Percentiles rank a stretch among this genome's conserved stretches.
phyloP scores from a whole-genome alignment of 371 early-diverging fungal species.

The Sporodiniella umbellata region DNA sequence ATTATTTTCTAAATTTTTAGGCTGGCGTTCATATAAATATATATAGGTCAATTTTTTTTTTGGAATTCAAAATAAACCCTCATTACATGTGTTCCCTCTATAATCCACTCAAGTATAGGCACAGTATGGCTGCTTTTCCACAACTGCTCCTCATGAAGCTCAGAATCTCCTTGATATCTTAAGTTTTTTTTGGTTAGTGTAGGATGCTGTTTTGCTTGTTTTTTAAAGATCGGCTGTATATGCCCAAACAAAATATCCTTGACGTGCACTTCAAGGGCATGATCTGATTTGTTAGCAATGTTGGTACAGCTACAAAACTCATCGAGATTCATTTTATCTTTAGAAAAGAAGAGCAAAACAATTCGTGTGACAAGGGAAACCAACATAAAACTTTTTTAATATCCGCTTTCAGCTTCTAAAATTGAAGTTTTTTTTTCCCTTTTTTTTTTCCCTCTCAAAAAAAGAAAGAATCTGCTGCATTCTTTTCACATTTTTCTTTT shows the following conservation, averaged over 20 bases:
- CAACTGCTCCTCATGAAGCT: conserved; percentile 21
- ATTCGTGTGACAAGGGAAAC: not conserved
- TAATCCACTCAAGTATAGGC: conserved; percentile 22
- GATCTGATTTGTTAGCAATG: conserved; percentile 7
- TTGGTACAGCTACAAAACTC: conserved; percentile 3
- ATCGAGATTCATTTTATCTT: not conserved
- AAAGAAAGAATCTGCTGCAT: not conserved
- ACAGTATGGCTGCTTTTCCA: conserved; percentile 25
- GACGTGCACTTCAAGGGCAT: conserved; percentile 12
- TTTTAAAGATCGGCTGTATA: conserved; percentile 18
- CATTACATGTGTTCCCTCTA: conserved; percentile 23
- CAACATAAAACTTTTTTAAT: not conserved
- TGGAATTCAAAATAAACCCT: too few species aligned
- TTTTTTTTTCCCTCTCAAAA: not conserved
- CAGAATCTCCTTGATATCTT: conserved; percentile 15
- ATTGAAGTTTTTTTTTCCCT: not conserved
- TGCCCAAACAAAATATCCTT: conserved; percentile 10
- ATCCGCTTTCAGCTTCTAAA: not conserved
- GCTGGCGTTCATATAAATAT: too few species aligned
- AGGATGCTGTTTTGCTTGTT: conserved; percentile 13
- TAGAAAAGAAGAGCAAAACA: not conserved
- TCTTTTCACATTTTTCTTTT: not conserved
- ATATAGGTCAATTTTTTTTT: too few species aligned
- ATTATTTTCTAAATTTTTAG: conserved; percentile 11
- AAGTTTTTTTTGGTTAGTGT: conserved; percentile 7